phyloP scores from a whole-genome alignment of 352 stramenopile genomes.

The Phytophthora rubi region DNA sequence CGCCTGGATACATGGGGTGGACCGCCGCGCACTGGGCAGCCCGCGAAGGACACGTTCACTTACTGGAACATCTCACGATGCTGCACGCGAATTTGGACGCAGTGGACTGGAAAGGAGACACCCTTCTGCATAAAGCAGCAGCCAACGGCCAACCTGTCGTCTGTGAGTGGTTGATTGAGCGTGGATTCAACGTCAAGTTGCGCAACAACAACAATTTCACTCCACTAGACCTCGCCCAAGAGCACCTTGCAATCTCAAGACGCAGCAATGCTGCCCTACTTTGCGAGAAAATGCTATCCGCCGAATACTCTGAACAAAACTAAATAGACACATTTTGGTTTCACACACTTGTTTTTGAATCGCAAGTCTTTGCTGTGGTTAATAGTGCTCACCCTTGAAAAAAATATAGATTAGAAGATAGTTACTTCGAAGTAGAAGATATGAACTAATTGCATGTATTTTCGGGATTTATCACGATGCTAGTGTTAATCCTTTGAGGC shows the following conservation, averaged over 20 bases:
- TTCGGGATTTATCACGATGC: constrained; percentile 20
- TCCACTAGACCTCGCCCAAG: constrained; percentile 64
- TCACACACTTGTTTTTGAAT: background rate
- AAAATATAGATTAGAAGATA: too few species aligned
- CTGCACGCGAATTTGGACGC: constrained; percentile 66
- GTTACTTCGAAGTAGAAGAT: too few species aligned
- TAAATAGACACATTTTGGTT: constrained; percentile 5
- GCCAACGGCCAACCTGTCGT: constrained; percentile 70
- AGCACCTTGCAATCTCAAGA: constrained; percentile 44
- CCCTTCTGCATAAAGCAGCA: constrained; percentile 75
- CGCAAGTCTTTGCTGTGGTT: too few species aligned
- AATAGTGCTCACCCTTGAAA: too few species aligned
- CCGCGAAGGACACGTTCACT: constrained; percentile 63
- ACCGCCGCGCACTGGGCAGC: constrained; percentile 80
- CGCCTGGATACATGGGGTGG: constrained; percentile 75
- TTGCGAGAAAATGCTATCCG: constrained; percentile 61
- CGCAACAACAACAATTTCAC: constrained; percentile 76
- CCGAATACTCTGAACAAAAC: constrained; percentile 38
- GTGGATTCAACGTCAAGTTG: constrained; percentile 65
- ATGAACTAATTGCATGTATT: too few species aligned
- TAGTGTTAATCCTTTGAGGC: constrained; percentile 31
- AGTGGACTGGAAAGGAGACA: constrained; percentile 72
- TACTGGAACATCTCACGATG: constrained; percentile 64
- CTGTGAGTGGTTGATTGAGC: constrained; percentile 74
- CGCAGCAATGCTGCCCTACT: constrained; percentile 45